Percentiles rank a stretch among this genome's conserved stretches.
Evolutionary conservation across 371 early-diverging fungal genomes (phyloP).

Genomic region (Saksenaea vasiformis): DNA sequence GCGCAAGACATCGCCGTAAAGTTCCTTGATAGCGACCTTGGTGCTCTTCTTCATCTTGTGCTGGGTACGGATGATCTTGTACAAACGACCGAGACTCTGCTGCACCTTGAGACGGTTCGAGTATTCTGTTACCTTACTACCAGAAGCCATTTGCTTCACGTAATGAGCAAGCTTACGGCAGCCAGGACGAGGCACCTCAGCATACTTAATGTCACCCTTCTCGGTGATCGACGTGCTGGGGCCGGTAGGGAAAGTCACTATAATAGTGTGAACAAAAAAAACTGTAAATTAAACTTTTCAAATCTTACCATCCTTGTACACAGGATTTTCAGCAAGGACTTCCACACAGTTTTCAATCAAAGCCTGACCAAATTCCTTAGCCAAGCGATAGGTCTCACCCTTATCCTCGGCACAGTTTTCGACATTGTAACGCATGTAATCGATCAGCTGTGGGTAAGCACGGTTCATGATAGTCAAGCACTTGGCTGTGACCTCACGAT

Average conservation of each 20-base stretch:
- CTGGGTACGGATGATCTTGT: slow-evolving; percentile 78
- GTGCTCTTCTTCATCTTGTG: slow-evolving; percentile 74
- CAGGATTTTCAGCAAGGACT: slow-evolving; percentile 75
- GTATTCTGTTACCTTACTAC: slow-evolving; percentile 70
- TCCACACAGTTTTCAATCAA: slow-evolving; percentile 88
- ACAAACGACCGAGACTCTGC: slow-evolving; percentile 76
- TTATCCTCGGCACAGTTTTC: slow-evolving; percentile 72
- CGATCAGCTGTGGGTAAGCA: slow-evolving; percentile 76
- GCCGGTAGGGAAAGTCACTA: slow-evolving; percentile 73
- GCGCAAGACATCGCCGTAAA: slow-evolving; percentile 76
- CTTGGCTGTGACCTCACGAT: slow-evolving; percentile 92
- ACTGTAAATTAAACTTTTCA: neutral
- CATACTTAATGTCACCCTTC: slow-evolving; percentile 83
- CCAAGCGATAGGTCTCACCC: slow-evolving; percentile 82
- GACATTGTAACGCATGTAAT: slow-evolving; percentile 87
- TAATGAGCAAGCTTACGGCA: slow-evolving; percentile 71
- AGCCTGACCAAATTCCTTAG: slow-evolving; percentile 79
- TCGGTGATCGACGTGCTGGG: slow-evolving; percentile 80
- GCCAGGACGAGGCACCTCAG: slow-evolving; percentile 73
- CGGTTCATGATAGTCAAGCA: slow-evolving; percentile 94
- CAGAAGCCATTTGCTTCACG: slow-evolving; percentile 72
- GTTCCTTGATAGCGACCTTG: slow-evolving; percentile 69
- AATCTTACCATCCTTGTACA: slow-evolving; percentile 86
- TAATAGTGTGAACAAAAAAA: neutral
- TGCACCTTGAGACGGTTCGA: slow-evolving; percentile 77